phyloP scores from a whole-genome alignment of 176 grass and related monocot genomes.

The Carex kokanica region DNA sequence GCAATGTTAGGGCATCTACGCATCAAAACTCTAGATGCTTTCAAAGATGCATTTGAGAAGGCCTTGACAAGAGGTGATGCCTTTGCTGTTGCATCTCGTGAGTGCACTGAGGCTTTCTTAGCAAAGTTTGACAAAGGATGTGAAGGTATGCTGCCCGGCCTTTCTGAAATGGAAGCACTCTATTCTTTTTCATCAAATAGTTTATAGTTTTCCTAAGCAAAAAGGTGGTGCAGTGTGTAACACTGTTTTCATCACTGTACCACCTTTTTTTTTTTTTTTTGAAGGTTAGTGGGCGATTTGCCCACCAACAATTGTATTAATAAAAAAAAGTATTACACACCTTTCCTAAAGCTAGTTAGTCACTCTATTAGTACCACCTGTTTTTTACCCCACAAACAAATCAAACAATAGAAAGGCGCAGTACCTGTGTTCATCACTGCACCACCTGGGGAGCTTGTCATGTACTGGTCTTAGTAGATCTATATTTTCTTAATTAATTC shows the following conservation, averaged over 20 bases:
- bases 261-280: neutral
- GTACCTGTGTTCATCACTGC: too few species aligned
- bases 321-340: too few species aligned
- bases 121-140: constrained; percentile 78
- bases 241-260: neutral
- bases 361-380: neutral
- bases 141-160: constrained; percentile 54
- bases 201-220: neutral
- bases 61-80: constrained; percentile 66
- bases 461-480: neutral
- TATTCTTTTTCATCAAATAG: neutral
- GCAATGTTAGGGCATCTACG: constrained; percentile 77
- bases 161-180: neutral
- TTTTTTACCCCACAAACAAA: neutral
- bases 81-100: constrained; percentile 59
- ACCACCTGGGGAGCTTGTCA: neutral
- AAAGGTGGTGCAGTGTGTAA: neutral
- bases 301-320: too few species aligned
- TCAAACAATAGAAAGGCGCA: neutral
- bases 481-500: neutral
- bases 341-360: too few species aligned
- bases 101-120: constrained; percentile 56
- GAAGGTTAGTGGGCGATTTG: too few species aligned
- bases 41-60: constrained; percentile 82
- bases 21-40: constrained; percentile 61